Evolutionary conservation across 2,329 filamentous ascomycete genomes (phyloP).

Genomic region (Calycina marina): DNA sequence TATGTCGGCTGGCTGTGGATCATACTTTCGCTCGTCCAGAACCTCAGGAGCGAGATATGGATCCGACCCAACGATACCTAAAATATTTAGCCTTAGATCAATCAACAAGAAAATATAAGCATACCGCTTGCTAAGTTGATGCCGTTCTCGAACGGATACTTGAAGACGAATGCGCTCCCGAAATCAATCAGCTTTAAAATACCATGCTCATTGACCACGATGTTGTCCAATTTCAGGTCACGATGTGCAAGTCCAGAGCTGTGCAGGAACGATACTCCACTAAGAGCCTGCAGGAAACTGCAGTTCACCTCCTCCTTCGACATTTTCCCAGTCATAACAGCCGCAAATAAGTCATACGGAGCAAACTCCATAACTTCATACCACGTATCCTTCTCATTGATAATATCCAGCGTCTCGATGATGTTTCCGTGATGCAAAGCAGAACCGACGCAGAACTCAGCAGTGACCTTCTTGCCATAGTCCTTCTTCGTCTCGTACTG

Average conservation of each 20-base stretch:
- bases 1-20: slow-evolving; percentile 85
- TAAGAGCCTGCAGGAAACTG: slow-evolving; percentile 85
- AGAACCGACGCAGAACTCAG: slow-evolving; percentile 95
- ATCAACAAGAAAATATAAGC: slow-evolving; percentile 19
- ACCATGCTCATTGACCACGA: slow-evolving; percentile 87
- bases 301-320: slow-evolving; percentile 79
- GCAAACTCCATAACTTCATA: slow-evolving; percentile 99
- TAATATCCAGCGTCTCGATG: slow-evolving; percentile 92
- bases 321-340: slow-evolving; percentile 99
- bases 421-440: slow-evolving; percentile 96
- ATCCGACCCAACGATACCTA: slow-evolving; percentile 70
- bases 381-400: slow-evolving; percentile 88
- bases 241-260: slow-evolving; percentile 89
- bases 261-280: slow-evolving; percentile 86
- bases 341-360: slow-evolving; percentile 89
- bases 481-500: slow-evolving; percentile 89
- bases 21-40: slow-evolving; percentile 85
- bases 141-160: slow-evolving; percentile 90
- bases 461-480: slow-evolving; percentile 95
- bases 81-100: slow-evolving; percentile 5
- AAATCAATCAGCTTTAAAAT: slow-evolving; percentile 99
- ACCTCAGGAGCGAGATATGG: slow-evolving; percentile 95
- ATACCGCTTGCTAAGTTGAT: slow-evolving; percentile 68
- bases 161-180: slow-evolving; percentile 90
- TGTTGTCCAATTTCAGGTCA: slow-evolving; percentile 93